A percentile compares a stretch with the other conserved stretches of the same genome.
phyloP scores from a whole-genome alignment of 1,139 yeast species.

The Suhomyces choctaworum region DNA sequence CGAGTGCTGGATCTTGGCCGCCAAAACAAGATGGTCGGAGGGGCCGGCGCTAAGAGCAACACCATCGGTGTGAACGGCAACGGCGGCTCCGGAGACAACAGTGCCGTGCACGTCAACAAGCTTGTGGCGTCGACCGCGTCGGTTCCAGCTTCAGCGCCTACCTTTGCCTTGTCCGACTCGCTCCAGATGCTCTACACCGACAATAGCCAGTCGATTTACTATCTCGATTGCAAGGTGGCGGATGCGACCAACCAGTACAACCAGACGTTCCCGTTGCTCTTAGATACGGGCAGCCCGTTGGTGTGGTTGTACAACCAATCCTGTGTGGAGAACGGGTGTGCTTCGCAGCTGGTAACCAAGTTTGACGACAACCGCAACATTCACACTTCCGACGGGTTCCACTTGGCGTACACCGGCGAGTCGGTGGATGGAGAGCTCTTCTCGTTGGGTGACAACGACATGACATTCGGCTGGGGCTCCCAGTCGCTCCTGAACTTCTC shows the following conservation, averaged over 20 bases:
- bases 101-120: not conserved
- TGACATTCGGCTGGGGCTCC: slow-evolving; percentile 6
- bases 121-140: not conserved
- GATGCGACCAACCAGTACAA: slow-evolving; percentile 19
- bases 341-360: slow-evolving; percentile 20
- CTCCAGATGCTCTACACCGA: slow-evolving; percentile 31
- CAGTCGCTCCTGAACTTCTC: slow-evolving; percentile 36
- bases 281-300: slow-evolving; percentile 68
- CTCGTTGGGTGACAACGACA: slow-evolving; percentile 17
- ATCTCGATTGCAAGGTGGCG: slow-evolving; percentile 22
- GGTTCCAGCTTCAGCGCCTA: slow-evolving; percentile 19
- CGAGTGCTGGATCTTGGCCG: slow-evolving; percentile 4
- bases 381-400: slow-evolving; percentile 29
- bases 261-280: slow-evolving; percentile 46
- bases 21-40: not conserved
- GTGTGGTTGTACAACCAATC: slow-evolving; percentile 61
- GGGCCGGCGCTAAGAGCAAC: not conserved
- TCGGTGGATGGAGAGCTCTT: slow-evolving; percentile 51
- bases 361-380: slow-evolving; percentile 23
- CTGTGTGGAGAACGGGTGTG: slow-evolving; percentile 51
- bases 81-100: not conserved
- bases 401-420: slow-evolving; percentile 57
- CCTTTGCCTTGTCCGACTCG: slow-evolving; percentile 20
- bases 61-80: not conserved
- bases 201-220: slow-evolving; percentile 28